These are phyloP conservation scores for Claviceps sp. DNA, from an alignment of 2,329 filamentous ascomycete genomes.

Conservation along the genomic window DNA sequence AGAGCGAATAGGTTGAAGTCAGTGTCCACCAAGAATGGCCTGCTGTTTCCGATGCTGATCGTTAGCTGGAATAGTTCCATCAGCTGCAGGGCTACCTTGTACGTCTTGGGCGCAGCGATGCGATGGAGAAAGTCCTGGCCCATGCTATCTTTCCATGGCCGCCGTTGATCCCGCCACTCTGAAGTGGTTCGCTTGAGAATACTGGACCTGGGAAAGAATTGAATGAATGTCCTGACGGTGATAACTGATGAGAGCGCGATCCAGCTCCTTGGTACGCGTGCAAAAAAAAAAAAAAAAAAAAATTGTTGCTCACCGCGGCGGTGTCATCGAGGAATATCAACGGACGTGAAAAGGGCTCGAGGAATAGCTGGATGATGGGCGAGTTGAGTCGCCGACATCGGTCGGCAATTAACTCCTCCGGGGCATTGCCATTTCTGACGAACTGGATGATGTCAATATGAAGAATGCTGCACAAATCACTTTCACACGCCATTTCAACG, in stretches of 20 bases:
- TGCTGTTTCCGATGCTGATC: conserved; percentile 12
- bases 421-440: neutral
- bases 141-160: conserved; percentile 25
- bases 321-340: conserved; percentile 27
- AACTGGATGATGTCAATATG: neutral
- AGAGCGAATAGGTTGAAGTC: conserved; percentile 18
- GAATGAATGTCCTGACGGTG: conserved; percentile 18
- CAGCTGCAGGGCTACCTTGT: conserved; percentile 16
- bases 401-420: neutral
- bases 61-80: conserved; percentile 23
- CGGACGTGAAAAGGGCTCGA: conserved; percentile 26
- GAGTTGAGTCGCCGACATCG: conserved; percentile 1
- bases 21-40: conserved; percentile 11
- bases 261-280: conserved; percentile 28
- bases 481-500: no score
- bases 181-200: conserved; percentile 17
- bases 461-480: no score
- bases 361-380: conserved; percentile 16
- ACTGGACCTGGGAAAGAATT: conserved; percentile 20
- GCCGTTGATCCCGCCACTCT: conserved; percentile 19
- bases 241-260: conserved; percentile 19
- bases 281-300: no score
- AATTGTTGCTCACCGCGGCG: conserved; percentile 28
- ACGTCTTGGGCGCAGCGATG: conserved; percentile 17
- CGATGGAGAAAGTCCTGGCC: conserved; percentile 19